These are phyloP conservation scores for Phlebiopsis gigantea DNA, from an alignment of 768 basidiomycete species.

Conservation along the genomic window DNA sequence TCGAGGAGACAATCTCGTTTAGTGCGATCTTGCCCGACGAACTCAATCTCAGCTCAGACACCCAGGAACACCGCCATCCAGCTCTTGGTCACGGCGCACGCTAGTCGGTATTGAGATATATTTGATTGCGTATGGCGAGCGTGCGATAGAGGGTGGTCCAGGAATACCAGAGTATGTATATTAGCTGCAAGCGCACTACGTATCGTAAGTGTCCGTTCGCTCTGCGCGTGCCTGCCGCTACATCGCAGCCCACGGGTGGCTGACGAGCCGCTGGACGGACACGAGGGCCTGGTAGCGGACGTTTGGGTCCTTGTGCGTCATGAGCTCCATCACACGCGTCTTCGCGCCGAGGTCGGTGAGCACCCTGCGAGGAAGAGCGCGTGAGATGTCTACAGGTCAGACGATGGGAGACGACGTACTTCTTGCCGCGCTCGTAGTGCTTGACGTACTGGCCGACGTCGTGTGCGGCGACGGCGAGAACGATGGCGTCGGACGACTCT, in stretches of 20 bases:
- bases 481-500: slow-evolving; percentile 64
- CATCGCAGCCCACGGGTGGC: slow-evolving; percentile 73
- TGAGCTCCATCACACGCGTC: slow-evolving; percentile 82
- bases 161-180: background rate
- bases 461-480: slow-evolving; percentile 88
- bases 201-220: slow-evolving; percentile 3
- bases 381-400: slow-evolving; percentile 5
- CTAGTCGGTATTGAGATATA: background rate
- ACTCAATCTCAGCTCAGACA: too few relatives aligned
- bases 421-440: slow-evolving; percentile 87
- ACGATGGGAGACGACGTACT: slow-evolving; percentile 42
- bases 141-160: background rate
- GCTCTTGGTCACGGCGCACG: background rate
- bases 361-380: slow-evolving; percentile 42
- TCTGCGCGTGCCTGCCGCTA: slow-evolving; percentile 23
- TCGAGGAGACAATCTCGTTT: slow-evolving; percentile 2
- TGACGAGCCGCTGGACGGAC: slow-evolving; percentile 87
- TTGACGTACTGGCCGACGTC: slow-evolving; percentile 95
- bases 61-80: too few relatives aligned
- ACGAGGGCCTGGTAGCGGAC: slow-evolving; percentile 91
- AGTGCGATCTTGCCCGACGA: too few relatives aligned
- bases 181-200: background rate
- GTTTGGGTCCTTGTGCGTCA: slow-evolving; percentile 83
- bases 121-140: background rate
- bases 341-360: slow-evolving; percentile 87